phyloP scores from a whole-genome alignment of 768 basidiomycete species.

The Mycena alexandri region DNA sequence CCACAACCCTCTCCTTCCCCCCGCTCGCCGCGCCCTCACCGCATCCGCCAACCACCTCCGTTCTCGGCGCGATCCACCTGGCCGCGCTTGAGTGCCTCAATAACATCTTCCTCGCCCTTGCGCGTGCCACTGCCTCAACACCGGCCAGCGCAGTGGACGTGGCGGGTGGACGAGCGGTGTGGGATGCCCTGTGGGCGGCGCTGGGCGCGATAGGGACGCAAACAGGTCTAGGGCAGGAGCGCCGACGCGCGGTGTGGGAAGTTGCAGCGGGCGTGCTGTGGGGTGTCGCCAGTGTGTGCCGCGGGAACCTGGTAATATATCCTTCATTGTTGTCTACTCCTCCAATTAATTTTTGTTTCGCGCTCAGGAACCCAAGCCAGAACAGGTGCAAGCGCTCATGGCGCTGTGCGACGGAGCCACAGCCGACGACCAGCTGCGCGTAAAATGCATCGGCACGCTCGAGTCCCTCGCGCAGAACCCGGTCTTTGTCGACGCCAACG shows the following conservation, averaged over 20 bases:
- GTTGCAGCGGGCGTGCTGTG: constrained; percentile 86
- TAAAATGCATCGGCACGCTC: constrained; percentile 88
- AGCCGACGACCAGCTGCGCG: constrained; percentile 67
- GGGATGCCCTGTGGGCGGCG: constrained; percentile 76
- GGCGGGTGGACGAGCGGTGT: constrained; percentile 66
- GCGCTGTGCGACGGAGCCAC: constrained; percentile 68
- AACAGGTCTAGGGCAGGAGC: constrained; percentile 72
- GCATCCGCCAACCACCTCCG: constrained; percentile 92
- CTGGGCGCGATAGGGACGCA: constrained; percentile 72
- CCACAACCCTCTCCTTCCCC: constrained; percentile 86
- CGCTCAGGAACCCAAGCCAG: constrained; percentile 65
- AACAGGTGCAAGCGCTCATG: constrained; percentile 75
- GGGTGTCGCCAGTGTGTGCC: constrained; percentile 87
- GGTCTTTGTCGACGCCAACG: constrained; percentile 73
- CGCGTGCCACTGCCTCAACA: constrained; percentile 55
- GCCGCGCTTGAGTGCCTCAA: constrained; percentile 91
- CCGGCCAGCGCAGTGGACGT: constrained; percentile 54
- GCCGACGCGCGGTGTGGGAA: constrained; percentile 82
- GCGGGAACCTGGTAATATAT: constrained; percentile 70
- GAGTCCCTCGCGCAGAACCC: constrained; percentile 85
- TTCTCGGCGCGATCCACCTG: constrained; percentile 85
- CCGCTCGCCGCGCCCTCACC: constrained; percentile 75
- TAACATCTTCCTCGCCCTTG: constrained; percentile 86
- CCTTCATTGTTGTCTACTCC: constrained; percentile 16
- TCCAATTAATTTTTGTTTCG: background rate